Evolutionary conservation across 73 alveolate genomes (phyloP), one percentile per base, ranked within the genome.

Genomic region (Tetrahymena thermophila): DNA sequence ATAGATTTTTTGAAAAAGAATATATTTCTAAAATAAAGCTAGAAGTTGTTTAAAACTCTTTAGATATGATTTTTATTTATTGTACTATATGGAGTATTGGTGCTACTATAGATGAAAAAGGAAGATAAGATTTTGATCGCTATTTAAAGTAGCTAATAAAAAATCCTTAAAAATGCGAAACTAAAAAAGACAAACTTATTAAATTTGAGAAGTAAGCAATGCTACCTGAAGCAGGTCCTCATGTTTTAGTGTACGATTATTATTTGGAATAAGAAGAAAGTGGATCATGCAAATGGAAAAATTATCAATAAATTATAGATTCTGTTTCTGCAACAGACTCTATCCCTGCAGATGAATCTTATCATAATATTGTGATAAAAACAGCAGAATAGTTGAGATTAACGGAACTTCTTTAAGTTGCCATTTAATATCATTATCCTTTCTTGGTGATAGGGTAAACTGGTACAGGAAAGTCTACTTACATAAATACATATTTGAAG

Each of bases 61-160:
- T 98, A 93, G 99, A 98, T 96, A 98, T 98, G 96, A 96, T 95
- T 94, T 98, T 98, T 96, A 95, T 98, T n/a, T 98, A 96, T 85
- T 95, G 98, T 37, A 44, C 97, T 34, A 83, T 98, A 6, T 98
- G 99, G 99, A 98, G 99, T 25, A 96, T 98, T 58, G 99, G 99
- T 14, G n/a, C 99, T 97, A 34, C 97, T 96, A 94, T 98, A 34
- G 98, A 98, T 96, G 99, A 97, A 95, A 57, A 95, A 71, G 99
- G 99, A 43, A 85, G 99, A 93, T 97, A 98, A 85, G 96, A 97
- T 35, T 98, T 98, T 96, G 98, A 98, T 94, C 96, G 96, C 93
- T 96, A 97, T 94, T 96, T 96, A 38, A 94, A 97, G 94, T 96
- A 97, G 95, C 85, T 96, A 93, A 93, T 97, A 35, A 93, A 96